phyloP scores from a whole-genome alignment of 148 eudicot species.

The Gaultheria prostrata region DNA sequence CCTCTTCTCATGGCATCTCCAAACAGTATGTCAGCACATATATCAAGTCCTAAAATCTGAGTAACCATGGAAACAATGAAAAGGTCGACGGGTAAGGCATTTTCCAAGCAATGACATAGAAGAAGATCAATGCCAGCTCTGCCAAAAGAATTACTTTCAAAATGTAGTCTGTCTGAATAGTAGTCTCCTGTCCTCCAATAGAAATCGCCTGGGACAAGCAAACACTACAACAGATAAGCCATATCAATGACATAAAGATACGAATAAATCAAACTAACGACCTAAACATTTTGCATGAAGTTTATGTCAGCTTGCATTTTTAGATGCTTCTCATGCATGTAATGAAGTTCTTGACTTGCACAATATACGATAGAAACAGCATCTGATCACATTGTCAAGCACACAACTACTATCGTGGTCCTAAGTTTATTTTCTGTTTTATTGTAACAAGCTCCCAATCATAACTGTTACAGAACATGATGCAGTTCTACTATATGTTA shows the following conservation, averaged over 20 bases:
- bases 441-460: not conserved
- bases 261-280: not conserved
- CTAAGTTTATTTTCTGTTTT: not conserved
- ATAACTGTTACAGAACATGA: not conserved
- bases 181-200: constrained; percentile 58
- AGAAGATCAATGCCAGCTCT: not conserved
- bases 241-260: not conserved
- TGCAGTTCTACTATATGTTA: not conserved
- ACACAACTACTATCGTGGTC: not conserved
- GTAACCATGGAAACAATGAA: constrained; percentile 1
- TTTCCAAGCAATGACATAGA: not conserved
- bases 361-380: not conserved
- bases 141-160: constrained; percentile 49
- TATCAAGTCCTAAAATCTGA: constrained; percentile 80
- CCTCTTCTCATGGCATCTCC: constrained; percentile 91
- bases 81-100: not conserved
- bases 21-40: constrained; percentile 61
- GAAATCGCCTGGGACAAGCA: constrained; percentile 57
- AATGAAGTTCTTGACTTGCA: not conserved
- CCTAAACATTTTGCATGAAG: not conserved
- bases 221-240: not conserved
- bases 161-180: constrained; percentile 79
- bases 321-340: not conserved
- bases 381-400: not conserved
- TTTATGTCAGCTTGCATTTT: not conserved